Evolutionary conservation across 1,139 yeast genomes (phyloP).

Genomic region (Suhomyces coccinellae): DNA sequence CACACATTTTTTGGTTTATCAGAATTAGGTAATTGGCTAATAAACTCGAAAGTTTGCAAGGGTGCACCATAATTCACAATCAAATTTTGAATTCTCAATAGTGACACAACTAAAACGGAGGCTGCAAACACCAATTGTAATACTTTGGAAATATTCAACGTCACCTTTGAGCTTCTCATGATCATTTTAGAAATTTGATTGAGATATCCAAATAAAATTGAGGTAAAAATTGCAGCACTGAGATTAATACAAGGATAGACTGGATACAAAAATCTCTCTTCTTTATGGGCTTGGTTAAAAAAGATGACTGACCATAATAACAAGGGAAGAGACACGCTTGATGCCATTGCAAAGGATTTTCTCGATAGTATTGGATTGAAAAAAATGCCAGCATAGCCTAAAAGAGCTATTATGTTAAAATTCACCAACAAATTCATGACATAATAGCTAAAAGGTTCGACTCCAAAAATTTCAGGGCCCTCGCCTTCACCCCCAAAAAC

Average conservation of each 20-base stretch:
- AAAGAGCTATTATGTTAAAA: slow-evolving; percentile 57
- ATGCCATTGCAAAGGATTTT: slow-evolving; percentile 12
- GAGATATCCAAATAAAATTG: slow-evolving; percentile 22
- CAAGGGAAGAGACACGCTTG: slow-evolving; percentile 35
- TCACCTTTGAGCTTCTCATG: slow-evolving; percentile 1
- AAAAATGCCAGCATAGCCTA: slow-evolving; percentile 46
- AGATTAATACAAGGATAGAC: slow-evolving; percentile 68
- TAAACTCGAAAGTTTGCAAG: slow-evolving; percentile 25
- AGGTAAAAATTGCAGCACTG: slow-evolving; percentile 58
- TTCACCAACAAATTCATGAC: slow-evolving; percentile 67
- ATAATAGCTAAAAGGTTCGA: slow-evolving; percentile 81
- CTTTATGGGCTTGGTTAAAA: slow-evolving; percentile 82
- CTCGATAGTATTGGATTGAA: slow-evolving; percentile 22
- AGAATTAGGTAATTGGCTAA: slow-evolving; percentile 13
- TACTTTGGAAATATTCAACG: background rate
- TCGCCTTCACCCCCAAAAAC: slow-evolving; percentile 70
- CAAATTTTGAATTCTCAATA: slow-evolving; percentile 40
- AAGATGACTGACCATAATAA: slow-evolving; percentile 69
- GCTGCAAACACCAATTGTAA: slow-evolving; percentile 14
- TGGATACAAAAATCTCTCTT: slow-evolving; percentile 88
- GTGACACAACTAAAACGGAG: slow-evolving; percentile 32
- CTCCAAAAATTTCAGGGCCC: slow-evolving; percentile 92
- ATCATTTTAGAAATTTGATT: slow-evolving; percentile 7
- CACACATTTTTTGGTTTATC: slow-evolving; percentile 55
- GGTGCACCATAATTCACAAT: slow-evolving; percentile 65